Conservation (phyloP, 2,329 filamentous ascomycete species). For the Graphium sp. region DNA sequence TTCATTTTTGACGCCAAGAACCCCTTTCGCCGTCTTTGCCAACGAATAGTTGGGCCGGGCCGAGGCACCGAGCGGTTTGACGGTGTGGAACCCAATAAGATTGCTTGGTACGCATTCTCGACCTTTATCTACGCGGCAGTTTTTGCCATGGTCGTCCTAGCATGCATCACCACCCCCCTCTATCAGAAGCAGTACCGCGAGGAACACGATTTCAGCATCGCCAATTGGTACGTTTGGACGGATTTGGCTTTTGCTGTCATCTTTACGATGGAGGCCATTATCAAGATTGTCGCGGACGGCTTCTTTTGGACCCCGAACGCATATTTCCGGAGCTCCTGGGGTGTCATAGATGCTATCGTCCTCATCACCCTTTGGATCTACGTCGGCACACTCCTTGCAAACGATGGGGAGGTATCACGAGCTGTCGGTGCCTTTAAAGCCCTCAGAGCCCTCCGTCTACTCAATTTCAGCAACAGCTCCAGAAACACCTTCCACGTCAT, state of each 20-base stretch:
- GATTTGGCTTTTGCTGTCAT: slow-evolving; percentile 79
- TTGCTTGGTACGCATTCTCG: slow-evolving; percentile 85
- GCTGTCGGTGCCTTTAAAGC: slow-evolving; percentile 96
- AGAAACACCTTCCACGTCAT: slow-evolving; percentile 95
- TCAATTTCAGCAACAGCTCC: slow-evolving; percentile 93
- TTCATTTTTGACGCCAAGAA: slow-evolving; percentile 74
- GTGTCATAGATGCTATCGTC: slow-evolving; percentile 84
- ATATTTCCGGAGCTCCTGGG: slow-evolving; percentile 93
- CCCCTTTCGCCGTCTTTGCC: slow-evolving; percentile 65
- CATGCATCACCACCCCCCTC: slow-evolving; percentile 83
- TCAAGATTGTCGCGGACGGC: slow-evolving; percentile 91
- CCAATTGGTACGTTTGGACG: slow-evolving; percentile 90
- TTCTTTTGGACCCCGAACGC: slow-evolving; percentile 96
- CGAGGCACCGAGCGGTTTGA: slow-evolving; percentile 76
- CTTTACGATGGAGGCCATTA: slow-evolving; percentile 70
- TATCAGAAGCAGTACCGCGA: slow-evolving; percentile 82
- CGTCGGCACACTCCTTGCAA: slow-evolving; percentile 64
- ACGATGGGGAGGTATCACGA: slow-evolving; percentile 72
- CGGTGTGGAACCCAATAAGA: slow-evolving; percentile 74
- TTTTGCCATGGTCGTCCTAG: slow-evolving; percentile 92
- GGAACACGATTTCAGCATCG: slow-evolving; percentile 37
- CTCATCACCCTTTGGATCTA: slow-evolving; percentile 92
- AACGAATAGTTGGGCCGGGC: slow-evolving; percentile 79
- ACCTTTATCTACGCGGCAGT: slow-evolving; percentile 88
- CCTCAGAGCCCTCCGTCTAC: slow-evolving; percentile 70